Percentiles rank a stretch among this genome's conserved stretches.
phyloP scores from a whole-genome alignment of 2,329 filamentous ascomycete genomes.

The Rutstroemia sp. region DNA sequence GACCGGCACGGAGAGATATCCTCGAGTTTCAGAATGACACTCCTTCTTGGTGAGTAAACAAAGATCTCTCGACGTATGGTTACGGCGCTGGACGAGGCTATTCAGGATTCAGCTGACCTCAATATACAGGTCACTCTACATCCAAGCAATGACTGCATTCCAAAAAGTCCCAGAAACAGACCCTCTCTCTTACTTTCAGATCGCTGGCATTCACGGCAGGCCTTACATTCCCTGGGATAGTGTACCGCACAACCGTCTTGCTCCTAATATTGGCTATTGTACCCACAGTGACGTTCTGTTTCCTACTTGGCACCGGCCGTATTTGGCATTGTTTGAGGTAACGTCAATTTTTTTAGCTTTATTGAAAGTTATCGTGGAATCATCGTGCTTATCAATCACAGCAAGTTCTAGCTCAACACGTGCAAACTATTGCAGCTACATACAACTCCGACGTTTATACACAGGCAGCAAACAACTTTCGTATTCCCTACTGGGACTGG shows the following conservation, averaged over 20 bases:
- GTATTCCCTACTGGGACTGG: conserved; percentile 43
- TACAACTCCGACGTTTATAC: conserved; percentile 33
- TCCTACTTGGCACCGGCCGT: conserved; percentile 45
- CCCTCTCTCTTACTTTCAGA: conserved; percentile 15
- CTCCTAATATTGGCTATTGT: conserved; percentile 12
- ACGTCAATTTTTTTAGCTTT: too few species aligned
- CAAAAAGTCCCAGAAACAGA: conserved; percentile 10
- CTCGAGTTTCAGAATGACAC: conserved; percentile 10
- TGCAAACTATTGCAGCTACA: conserved; percentile 36
- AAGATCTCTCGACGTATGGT: background rate
- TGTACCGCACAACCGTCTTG: background rate
- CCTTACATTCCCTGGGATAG: conserved; percentile 11
- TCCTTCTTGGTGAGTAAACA: conserved; percentile 4
- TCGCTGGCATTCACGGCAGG: conserved; percentile 15
- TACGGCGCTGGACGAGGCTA: too few species aligned
- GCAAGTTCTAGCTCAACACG: conserved; percentile 43
- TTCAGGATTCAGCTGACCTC: too few species aligned
- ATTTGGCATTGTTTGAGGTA: conserved; percentile 43
- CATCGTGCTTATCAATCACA: too few species aligned
- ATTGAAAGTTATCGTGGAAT: too few species aligned
- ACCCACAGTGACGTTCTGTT: conserved; percentile 14
- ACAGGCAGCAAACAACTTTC: conserved; percentile 32
- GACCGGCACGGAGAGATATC: conserved; percentile 11
- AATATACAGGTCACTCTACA: conserved; percentile 14
- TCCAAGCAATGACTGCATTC: conserved; percentile 16